Conservation (phyloP, 83 land plant species). For the Thuja plicata region DNA sequence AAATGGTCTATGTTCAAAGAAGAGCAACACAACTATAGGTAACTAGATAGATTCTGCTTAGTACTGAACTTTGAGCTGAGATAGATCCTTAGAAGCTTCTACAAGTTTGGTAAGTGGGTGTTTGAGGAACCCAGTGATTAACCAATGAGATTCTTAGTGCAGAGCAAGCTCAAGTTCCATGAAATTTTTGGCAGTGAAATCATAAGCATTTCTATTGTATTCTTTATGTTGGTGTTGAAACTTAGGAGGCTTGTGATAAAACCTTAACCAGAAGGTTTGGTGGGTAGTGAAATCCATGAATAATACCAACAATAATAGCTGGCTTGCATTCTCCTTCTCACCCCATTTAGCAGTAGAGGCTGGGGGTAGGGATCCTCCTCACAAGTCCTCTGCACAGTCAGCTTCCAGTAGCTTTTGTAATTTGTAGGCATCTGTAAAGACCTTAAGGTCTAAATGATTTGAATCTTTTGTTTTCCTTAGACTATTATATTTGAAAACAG, state of each 20-base stretch:
- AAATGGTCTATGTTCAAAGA: neutral
- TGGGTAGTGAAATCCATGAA: constrained; percentile 38
- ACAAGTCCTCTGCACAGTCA: constrained; percentile 19
- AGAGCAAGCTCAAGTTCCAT: neutral
- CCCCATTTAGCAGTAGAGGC: constrained; percentile 57
- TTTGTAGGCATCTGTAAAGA: too few species aligned
- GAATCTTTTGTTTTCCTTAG: too few species aligned
- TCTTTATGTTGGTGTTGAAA: neutral
- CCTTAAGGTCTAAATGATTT: too few species aligned
- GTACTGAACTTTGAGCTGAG: neutral
- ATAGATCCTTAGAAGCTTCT: neutral
- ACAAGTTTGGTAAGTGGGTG: neutral
- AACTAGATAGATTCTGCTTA: neutral
- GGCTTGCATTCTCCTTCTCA: constrained; percentile 83
- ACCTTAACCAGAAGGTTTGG: neutral
- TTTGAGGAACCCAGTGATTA: constrained; percentile 3
- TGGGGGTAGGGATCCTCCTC: constrained; percentile 20
- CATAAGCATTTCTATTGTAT: neutral
- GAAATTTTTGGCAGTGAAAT: neutral
- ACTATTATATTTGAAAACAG: too few species aligned
- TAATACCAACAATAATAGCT: constrained; percentile 29
- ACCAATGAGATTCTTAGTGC: neutral
- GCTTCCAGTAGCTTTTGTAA: constrained; percentile 18
- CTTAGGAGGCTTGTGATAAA: neutral
- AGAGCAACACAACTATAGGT: neutral